phyloP scores from a whole-genome alignment of 2,329 filamentous ascomycete genomes.

The Penicillium capsulatum region DNA sequence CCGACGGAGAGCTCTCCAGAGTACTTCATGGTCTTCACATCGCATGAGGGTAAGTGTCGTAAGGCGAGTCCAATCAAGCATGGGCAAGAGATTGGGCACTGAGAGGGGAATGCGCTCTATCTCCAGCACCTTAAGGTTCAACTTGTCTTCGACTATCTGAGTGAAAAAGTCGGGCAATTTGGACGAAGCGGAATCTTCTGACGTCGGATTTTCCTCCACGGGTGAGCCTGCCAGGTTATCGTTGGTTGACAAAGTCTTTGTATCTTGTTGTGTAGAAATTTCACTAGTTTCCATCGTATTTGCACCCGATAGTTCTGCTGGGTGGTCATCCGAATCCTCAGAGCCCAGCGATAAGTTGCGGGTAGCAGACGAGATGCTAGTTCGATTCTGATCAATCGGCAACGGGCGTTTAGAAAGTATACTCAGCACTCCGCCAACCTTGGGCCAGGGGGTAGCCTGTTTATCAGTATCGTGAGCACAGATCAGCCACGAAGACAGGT shows the following conservation, averaged over 20 bases:
- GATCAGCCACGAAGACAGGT: conserved; percentile 26
- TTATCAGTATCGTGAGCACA: conserved; percentile 14
- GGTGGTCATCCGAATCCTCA: conserved; percentile 3
- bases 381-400: conserved; percentile 6
- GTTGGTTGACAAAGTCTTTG: no score
- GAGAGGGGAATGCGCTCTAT: conserved; percentile 72
- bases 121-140: conserved; percentile 68
- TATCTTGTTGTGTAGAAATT: no score
- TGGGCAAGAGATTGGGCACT: conserved; percentile 63
- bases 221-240: no score
- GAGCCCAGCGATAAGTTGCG: conserved; percentile 1
- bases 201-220: no score
- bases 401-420: conserved; percentile 21
- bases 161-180: conserved; percentile 3
- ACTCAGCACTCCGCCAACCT: conserved; percentile 31
- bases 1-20: conserved; percentile 69
- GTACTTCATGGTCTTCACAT: conserved; percentile 66
- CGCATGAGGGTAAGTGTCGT: conserved; percentile 69
- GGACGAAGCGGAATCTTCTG: no score
- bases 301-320: no score
- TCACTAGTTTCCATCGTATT: no score
- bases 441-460: conserved; percentile 28
- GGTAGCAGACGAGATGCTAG: background rate
- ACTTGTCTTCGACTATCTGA: conserved; percentile 36
- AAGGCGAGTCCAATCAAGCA: conserved; percentile 69